Base-by-base conservation (phyloP, 2,329 filamentous ascomycete species). In the Penicillium sp. region DNA sequence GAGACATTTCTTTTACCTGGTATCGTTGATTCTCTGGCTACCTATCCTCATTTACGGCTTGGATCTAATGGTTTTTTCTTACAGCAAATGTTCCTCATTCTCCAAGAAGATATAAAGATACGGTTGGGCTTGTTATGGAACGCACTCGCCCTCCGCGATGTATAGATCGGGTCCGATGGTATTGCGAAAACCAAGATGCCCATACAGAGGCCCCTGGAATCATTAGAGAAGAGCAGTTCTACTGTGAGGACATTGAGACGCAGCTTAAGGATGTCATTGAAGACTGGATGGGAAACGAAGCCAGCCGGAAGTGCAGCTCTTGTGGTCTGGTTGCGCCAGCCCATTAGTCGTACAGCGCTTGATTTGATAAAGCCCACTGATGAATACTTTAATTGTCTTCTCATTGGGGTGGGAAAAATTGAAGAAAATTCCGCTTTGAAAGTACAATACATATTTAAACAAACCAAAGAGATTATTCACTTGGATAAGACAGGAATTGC, bases 81-180 rank as follows among this genome's bases (percentile, higher is more conserved):
- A 3, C 22, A 56, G 56, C 51, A n/a, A 61, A 62, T 21, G 92
- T 88, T 14, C 92, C 92, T 16, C 92, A 96, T 77, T 96, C 96
- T 76, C 92, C 92, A 0, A 89, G 96, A 22, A 85, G 92, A 58
- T 96, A 95, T 76, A 88, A 89, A 67, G 79, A 95, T 76, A 96
- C 92, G 0, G 90, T 96, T 29, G 92, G 92, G 45, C 80, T 96
- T 54, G 92, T 96, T 27, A 81, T 96, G 47, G 92, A 96, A 80
- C 90, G 95, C 80, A 83, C 83, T 49, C 82, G 92, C 7, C 91
- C 91, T 0, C 78, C 80, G 35, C 84, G 75, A 6, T 85, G 84
- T 39, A 57, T 92, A 58, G 92, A 96, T 78, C 82, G 84, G 55
- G 81, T 96, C 81, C 80, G 91, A 64, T 96, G 91, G 91, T 96